Conservation (phyloP, 1,284 basidiomycete genomes). For the Rhodotorula sp. region DNA sequence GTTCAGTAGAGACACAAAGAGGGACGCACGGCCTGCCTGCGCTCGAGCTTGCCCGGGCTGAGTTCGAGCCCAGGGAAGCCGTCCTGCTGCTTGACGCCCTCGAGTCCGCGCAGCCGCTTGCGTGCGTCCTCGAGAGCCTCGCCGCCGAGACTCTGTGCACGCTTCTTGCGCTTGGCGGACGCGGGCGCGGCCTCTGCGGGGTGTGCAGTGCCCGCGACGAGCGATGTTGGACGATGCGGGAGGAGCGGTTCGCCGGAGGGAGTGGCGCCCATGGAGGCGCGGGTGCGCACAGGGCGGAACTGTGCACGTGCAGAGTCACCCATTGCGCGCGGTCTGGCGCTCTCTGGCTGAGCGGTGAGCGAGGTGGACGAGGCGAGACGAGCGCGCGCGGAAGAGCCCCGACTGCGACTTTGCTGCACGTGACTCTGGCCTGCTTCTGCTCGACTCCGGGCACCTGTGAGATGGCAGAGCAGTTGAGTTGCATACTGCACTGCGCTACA, state of each 20-base stretch:
- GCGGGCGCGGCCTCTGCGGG: background rate
- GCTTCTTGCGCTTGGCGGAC: constrained; percentile 29
- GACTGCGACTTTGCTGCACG: too few species aligned
- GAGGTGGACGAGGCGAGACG: too few species aligned
- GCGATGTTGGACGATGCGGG: constrained; percentile 21
- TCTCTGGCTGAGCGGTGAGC: too few species aligned
- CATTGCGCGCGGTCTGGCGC: background rate
- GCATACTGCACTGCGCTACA: too few species aligned
- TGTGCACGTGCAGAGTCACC: constrained; percentile 5
- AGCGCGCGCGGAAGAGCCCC: too few species aligned
- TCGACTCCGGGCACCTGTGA: too few species aligned
- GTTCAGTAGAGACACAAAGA: background rate
- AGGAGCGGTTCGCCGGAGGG: background rate
- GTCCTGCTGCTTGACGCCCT: background rate
- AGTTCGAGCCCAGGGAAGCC: constrained; percentile 20
- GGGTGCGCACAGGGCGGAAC: constrained; percentile 13
- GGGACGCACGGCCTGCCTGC: constrained; percentile 23
- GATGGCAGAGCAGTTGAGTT: too few species aligned
- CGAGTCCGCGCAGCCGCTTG: constrained; percentile 19
- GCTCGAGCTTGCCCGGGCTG: constrained; percentile 27
- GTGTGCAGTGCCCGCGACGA: background rate
- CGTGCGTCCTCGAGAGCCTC: constrained; percentile 29
- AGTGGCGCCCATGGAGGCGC: constrained; percentile 24
- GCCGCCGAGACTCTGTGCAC: constrained; percentile 40
- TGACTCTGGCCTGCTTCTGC: too few species aligned